A percentile compares a stretch with the other conserved stretches of the same genome.
Evolutionary conservation across 306 rosid species (phyloP).

Genomic region (Calophaca sinica): DNA sequence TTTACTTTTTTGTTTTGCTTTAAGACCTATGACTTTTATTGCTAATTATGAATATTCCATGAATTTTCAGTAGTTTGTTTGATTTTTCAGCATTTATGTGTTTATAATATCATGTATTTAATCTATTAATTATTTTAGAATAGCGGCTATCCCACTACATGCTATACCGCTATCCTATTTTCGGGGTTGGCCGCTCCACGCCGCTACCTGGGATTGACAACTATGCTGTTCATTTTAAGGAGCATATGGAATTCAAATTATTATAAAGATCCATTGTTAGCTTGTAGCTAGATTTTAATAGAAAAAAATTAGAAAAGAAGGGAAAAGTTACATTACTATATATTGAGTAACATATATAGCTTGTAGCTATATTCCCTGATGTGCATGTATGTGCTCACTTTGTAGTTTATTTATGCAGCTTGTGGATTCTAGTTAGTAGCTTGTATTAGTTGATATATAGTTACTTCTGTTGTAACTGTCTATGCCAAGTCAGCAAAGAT

Average conservation of each 20-base stretch:
- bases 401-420: neutral
- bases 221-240: neutral
- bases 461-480: neutral
- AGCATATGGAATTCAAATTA: conserved; percentile 2
- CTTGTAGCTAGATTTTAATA: too few relatives aligned
- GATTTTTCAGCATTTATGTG: too few relatives aligned
- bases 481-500: neutral
- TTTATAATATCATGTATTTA: too few relatives aligned
- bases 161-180: too few relatives aligned
- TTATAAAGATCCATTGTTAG: neutral
- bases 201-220: too few relatives aligned
- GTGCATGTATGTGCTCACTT: conserved; percentile 11
- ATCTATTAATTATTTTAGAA: too few relatives aligned
- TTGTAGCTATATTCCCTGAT: neutral
- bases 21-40: too few relatives aligned
- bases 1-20: too few relatives aligned
- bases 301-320: neutral
- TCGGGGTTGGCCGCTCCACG: too few relatives aligned
- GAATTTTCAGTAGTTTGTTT: too few relatives aligned
- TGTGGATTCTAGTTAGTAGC: neutral
- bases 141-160: too few relatives aligned
- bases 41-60: too few relatives aligned
- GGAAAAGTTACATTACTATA: neutral
- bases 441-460: neutral
- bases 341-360: neutral